Conservation (phyloP, 2,329 filamentous ascomycete genomes). For the Cadophora malorum region DNA sequence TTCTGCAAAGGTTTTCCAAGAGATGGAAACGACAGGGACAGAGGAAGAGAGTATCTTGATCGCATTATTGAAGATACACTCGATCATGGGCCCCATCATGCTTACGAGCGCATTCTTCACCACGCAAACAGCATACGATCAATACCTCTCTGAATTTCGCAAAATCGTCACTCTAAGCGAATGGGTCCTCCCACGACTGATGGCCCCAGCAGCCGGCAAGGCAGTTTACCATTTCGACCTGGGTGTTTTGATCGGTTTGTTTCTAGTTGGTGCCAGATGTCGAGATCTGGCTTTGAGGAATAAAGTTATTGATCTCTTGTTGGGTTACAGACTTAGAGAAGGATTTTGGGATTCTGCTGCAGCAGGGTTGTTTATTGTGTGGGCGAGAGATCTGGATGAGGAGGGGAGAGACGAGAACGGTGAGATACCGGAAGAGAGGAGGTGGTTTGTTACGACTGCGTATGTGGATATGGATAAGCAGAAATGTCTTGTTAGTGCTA, state of each 20-base stretch:
- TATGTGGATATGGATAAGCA: conserved; percentile 22
- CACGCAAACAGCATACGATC: conserved; percentile 21
- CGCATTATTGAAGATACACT: conserved; percentile 20
- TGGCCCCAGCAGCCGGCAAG: background rate
- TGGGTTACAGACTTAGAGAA: conserved; percentile 19
- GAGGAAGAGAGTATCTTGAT: conserved; percentile 23
- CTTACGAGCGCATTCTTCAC: conserved; percentile 24
- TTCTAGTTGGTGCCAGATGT: conserved; percentile 18
- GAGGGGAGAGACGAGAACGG: conserved; percentile 25
- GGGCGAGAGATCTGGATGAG: conserved; percentile 24
- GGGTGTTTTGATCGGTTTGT: conserved; percentile 14
- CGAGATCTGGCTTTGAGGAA: conserved; percentile 20
- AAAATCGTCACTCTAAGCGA: conserved; percentile 18
- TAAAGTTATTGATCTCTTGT: conserved; percentile 14
- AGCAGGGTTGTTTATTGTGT: background rate
- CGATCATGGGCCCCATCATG: conserved; percentile 28
- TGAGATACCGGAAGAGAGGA: conserved; percentile 22
- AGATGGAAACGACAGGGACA: conserved; percentile 4
- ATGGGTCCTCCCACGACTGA: conserved; percentile 21
- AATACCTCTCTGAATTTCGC: conserved; percentile 24
- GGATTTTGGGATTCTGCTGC: conserved; percentile 25
- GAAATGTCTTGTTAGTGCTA: conserved; percentile 17
- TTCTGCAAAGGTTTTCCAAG: conserved; percentile 4
- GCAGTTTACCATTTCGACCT: conserved; percentile 24
- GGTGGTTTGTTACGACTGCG: conserved; percentile 19